phyloP scores from a whole-genome alignment of 2,329 filamentous ascomycete species.

The Hypoxylon sp. region DNA sequence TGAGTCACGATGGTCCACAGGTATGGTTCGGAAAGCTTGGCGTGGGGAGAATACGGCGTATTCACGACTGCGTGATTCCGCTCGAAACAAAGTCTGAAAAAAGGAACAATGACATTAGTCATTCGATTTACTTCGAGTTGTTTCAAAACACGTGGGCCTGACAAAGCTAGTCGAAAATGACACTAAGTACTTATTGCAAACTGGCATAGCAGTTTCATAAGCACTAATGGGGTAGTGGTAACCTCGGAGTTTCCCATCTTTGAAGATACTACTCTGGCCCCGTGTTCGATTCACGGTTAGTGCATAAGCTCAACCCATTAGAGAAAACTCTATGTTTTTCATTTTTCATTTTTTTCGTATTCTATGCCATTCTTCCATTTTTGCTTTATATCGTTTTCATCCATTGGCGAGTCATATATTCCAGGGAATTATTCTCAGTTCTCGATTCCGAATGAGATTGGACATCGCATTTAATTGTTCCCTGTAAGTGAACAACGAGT shows the following conservation, averaged over 20 bases:
- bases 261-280: slow-evolving; percentile 43
- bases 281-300: slow-evolving; percentile 45
- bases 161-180: not conserved
- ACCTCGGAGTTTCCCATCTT: slow-evolving; percentile 44
- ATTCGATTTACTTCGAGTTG: no score
- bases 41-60: slow-evolving; percentile 19
- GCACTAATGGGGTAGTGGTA: slow-evolving; percentile 45
- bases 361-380: not conserved
- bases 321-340: slow-evolving; percentile 29
- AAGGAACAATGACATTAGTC: not conserved
- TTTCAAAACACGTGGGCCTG: not conserved
- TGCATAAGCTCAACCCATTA: slow-evolving; percentile 37
- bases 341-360: not conserved
- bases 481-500: not conserved
- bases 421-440: not conserved
- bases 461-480: no score
- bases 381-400: not conserved
- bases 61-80: slow-evolving; percentile 8
- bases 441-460: not conserved
- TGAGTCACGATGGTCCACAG: slow-evolving; percentile 10
- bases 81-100: not conserved
- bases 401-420: not conserved
- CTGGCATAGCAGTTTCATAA: not conserved
- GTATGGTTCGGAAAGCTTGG: slow-evolving; percentile 6
- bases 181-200: slow-evolving; percentile 11